These are phyloP conservation scores for Acacia pycnantha DNA, from an alignment of 331 rosid genomes.

Conservation along the genomic window DNA sequence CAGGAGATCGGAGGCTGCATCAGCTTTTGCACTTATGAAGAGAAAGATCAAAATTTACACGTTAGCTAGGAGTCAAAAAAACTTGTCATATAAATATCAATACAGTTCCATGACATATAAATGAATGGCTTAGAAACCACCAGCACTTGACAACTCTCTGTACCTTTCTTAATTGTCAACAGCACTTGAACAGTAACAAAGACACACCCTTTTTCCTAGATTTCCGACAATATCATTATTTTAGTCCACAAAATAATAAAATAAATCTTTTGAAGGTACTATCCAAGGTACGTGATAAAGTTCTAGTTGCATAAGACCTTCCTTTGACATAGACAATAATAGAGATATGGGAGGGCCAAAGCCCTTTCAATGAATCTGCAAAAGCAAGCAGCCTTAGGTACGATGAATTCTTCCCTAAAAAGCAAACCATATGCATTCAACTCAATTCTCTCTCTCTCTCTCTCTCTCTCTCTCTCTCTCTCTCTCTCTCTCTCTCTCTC, in stretches of 20 bases:
- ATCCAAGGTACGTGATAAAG: constrained; percentile 21
- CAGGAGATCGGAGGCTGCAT: constrained; percentile 15
- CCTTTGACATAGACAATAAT: constrained; percentile 37
- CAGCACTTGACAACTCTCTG: constrained; percentile 7
- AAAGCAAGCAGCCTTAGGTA: constrained; percentile 54
- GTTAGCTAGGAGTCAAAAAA: constrained; percentile 8
- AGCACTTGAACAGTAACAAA: background rate
- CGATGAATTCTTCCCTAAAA: constrained; percentile 57
- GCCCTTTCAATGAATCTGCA: constrained; percentile 73
- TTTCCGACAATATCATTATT: background rate
- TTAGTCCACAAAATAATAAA: background rate
- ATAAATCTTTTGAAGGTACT: background rate
- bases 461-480: too few species aligned
- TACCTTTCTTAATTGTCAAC: background rate
- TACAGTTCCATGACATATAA: constrained; percentile 14
- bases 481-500: too few species aligned
- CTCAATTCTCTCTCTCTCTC: background rate
- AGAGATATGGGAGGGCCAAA: constrained; percentile 52
- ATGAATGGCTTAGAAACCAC: constrained; percentile 49
- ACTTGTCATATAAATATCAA: constrained; percentile 15
- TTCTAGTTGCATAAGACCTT: background rate
- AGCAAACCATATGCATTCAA: constrained; percentile 52
- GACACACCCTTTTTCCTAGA: background rate
- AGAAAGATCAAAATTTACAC: background rate
- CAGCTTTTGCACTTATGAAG: background rate